Percentiles rank a stretch among this genome's conserved stretches.
These are phyloP conservation scores for Talaromyces ruber DNA, from an alignment of 495 filamentous ascomycete genomes.

Conservation along the genomic window DNA sequence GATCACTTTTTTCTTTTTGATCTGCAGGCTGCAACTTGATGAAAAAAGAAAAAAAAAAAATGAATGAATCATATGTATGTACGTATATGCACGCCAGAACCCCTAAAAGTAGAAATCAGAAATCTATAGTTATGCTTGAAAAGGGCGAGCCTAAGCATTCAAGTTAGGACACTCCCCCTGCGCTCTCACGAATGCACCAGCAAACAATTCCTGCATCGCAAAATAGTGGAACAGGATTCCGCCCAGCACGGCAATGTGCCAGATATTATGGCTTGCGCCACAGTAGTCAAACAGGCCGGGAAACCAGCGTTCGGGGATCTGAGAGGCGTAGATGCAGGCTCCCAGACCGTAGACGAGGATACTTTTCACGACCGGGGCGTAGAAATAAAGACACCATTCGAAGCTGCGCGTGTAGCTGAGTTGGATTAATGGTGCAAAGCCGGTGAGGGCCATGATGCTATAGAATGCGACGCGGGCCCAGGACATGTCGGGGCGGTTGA, in stretches of 20 bases:
- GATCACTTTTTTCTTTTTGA: neutral
- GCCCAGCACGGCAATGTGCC: slow-evolving; percentile 91
- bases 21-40: neutral
- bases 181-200: slow-evolving; percentile 70
- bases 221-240: slow-evolving; percentile 96
- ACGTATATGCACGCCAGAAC: neutral
- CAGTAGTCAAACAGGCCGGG: slow-evolving; percentile 92
- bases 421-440: slow-evolving; percentile 82
- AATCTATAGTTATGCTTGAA: neutral
- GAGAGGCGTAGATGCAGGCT: slow-evolving; percentile 83
- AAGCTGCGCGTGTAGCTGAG: slow-evolving; percentile 68
- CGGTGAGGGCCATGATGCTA: slow-evolving; percentile 78
- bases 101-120: neutral
- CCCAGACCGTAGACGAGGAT: slow-evolving; percentile 78
- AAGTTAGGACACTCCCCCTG: slow-evolving; percentile 39
- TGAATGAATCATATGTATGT: neutral
- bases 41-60: neutral
- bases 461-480: slow-evolving; percentile 93
- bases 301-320: slow-evolving; percentile 86
- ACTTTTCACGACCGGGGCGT: slow-evolving; percentile 80
- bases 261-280: slow-evolving; percentile 92
- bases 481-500: slow-evolving; percentile 86
- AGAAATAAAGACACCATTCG: slow-evolving; percentile 72
- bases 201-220: slow-evolving; percentile 94
- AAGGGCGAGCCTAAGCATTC: neutral